These are phyloP conservation scores for Cyberlindnera lachancei DNA, from an alignment of 805 yeast genomes.

Conservation along the genomic window DNA sequence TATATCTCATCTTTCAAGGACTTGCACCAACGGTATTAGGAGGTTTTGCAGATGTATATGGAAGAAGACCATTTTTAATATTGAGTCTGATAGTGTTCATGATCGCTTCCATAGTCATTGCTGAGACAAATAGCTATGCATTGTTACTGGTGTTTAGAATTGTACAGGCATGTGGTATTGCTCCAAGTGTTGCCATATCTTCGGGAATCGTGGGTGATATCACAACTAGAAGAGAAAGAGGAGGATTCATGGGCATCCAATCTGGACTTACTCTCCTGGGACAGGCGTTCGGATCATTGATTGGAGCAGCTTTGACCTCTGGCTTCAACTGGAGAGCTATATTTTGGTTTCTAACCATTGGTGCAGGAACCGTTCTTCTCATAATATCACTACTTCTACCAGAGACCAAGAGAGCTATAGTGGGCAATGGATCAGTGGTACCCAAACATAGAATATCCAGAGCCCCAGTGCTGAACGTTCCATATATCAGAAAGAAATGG, in stretches of 20 bases:
- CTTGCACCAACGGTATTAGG: slow-evolving; percentile 65
- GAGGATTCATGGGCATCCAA: slow-evolving; percentile 59
- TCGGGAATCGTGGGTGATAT: slow-evolving; percentile 72
- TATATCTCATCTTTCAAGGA: slow-evolving; percentile 73
- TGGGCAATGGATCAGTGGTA: slow-evolving; percentile 63
- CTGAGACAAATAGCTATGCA: slow-evolving; percentile 49
- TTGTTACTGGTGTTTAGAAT: slow-evolving; percentile 60
- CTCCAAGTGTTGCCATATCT: slow-evolving; percentile 66
- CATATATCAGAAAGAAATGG: slow-evolving; percentile 14
- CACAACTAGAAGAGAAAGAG: slow-evolving; percentile 58
- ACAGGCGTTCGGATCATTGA: slow-evolving; percentile 72
- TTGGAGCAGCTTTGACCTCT: slow-evolving; percentile 40
- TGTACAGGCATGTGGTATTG: slow-evolving; percentile 70
- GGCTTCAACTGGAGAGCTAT: slow-evolving; percentile 65
- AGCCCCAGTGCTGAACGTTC: slow-evolving; percentile 34
- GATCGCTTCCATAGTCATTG: slow-evolving; percentile 60
- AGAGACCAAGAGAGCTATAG: slow-evolving; percentile 66
- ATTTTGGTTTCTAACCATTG: slow-evolving; percentile 69
- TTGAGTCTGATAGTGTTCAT: slow-evolving; percentile 47
- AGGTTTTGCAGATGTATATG: slow-evolving; percentile 58
- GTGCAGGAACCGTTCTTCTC: slow-evolving; percentile 40
- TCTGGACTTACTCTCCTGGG: slow-evolving; percentile 64
- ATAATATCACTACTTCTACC: slow-evolving; percentile 42
- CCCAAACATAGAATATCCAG: slow-evolving; percentile 39
- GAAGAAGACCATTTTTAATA: slow-evolving; percentile 64